Base-by-base conservation (phyloP, 345 rosid genomes). In the Hypericum perforatum region DNA sequence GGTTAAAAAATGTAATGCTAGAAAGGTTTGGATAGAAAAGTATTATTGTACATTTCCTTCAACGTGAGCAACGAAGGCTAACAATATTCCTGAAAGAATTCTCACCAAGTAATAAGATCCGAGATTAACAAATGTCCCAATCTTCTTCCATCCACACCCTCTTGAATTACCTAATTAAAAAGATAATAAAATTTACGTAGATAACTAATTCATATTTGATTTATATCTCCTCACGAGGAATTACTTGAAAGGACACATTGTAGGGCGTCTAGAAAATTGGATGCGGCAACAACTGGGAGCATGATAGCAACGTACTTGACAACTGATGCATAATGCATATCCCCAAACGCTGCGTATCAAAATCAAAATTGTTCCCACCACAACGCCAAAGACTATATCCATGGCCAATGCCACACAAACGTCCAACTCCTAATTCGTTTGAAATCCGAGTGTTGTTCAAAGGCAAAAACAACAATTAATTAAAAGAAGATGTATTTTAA, bases 381-480 rank as follows among this genome's bases (percentile, higher is more conserved):
- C 15, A 22, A 76, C 49, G 7, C 82, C 82, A 60, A 68, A 76
- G 0, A 49, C 40, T 0, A 73, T 40, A 6, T 70, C 84, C 54
- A 78, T 32, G 16, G 40, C 42, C 5, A 80, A 49, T 13, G 74
- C 84, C 9, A 74, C 71, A 1, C 57, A 16, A 3, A 81, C 61
- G 62, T 57, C 88, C 83, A 9, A 83, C 88, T 44, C 86, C 86
- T 43, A 83, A 64, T 63, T 83, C 86, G 15, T 83, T 80, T 5
- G 91, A 78, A 9, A 83, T 81, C 10, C 86, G 65, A 9, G 84
- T 84, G 72, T 86, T 84, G 62, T 39, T 57, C 39, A 48, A n/a
- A 16, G 48, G 8, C 40, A 37, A 41, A 52, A 13, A 5, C 15
- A 5, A 11, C 12, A 10, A 1, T 22, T 22, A 22, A 22, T 22